Conservation (phyloP, 1,284 basidiomycete species). For the Puccinia polysora region DNA sequence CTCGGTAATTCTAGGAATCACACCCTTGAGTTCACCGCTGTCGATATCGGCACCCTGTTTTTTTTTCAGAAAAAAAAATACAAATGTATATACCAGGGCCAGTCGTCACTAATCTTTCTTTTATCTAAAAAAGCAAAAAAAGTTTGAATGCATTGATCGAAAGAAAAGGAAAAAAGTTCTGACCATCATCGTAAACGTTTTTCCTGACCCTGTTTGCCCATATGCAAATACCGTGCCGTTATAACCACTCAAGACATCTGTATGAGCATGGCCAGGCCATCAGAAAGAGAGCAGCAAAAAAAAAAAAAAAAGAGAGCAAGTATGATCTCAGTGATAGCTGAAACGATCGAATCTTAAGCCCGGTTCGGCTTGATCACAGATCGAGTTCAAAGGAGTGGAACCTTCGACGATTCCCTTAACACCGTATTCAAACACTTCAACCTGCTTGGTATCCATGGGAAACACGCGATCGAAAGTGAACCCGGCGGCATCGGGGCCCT, state of each 20-base stretch:
- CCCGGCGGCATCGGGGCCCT: conserved; percentile 61
- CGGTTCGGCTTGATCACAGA: conserved; percentile 6
- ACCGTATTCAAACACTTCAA: conserved; percentile 96
- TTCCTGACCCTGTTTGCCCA: conserved; percentile 95
- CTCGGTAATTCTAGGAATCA: conserved; percentile 97
- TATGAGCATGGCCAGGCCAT: conserved; percentile 22
- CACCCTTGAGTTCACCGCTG: conserved; percentile 80
- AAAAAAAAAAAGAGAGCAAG: too few relatives aligned
- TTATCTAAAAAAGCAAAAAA: too few relatives aligned
- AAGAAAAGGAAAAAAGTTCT: background rate
- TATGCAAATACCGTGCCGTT: conserved; percentile 99
- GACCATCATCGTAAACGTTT: conserved; percentile 88
- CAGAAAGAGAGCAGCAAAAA: background rate
- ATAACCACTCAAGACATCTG: conserved; percentile 97
- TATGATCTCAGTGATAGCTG: too few relatives aligned
- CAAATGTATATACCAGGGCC: background rate
- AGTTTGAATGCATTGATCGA: background rate
- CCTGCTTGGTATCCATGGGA: conserved; percentile 82
- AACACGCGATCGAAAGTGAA: conserved; percentile 98
- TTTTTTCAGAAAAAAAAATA: conserved; percentile 1
- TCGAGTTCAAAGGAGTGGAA: conserved; percentile 41
- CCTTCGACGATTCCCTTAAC: conserved; percentile 70
- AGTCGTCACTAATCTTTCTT: conserved; percentile 1
- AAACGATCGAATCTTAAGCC: conserved; percentile 56
- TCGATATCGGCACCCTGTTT: conserved; percentile 91